Base-by-base conservation (phyloP, 768 basidiomycete species). In the Serendipita sp. region DNA sequence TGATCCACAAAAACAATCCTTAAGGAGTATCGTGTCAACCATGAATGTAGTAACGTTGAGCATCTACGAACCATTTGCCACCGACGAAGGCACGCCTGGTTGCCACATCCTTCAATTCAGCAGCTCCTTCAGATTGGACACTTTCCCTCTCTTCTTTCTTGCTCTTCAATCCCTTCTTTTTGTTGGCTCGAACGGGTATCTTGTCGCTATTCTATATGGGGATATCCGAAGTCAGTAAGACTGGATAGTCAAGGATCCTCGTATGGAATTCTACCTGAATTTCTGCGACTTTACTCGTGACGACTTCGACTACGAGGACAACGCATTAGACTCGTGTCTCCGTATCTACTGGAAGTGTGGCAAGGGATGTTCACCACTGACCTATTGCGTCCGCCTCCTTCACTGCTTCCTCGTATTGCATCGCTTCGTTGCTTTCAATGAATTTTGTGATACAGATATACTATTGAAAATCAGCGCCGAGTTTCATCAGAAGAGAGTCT, bases 111-210 rank as follows among this genome's bases (percentile, higher is more conserved):
- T 81, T 82, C 16, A 88, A 74, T 64, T 79, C 79, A 31, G 78
- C 75, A 2, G 79, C 71, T 11, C 84, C 81, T 62, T 83, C 79
- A 2, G 74, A 71, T 74, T 88, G 86, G 3, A 74, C 75, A 73
- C 82, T 74, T 70, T 88, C 86, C 43, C 85, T 79, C 4, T 84
- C 71, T 70, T 88, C 84, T 69, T 86, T 88, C 71, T 88, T 89
- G 67, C 84, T 85, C 72, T 79, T 83, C 0, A 76, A 75, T 3
- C 85, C 85, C 22, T 82, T 81, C 70, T 86, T 88, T 72, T 87
- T 88, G 68, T 75, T 88, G 3, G 82, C 77, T 3, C 84, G 82
- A 3, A 77, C 62, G 3, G 87, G 86, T 33, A 88, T 88, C 2
- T 72, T 70, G 63, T 88, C 83, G 60, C 83, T 81, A 85, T 88